Conservation (phyloP, 225 moss, liverwort and hornwort species). For the Climacium dendroides region DNA sequence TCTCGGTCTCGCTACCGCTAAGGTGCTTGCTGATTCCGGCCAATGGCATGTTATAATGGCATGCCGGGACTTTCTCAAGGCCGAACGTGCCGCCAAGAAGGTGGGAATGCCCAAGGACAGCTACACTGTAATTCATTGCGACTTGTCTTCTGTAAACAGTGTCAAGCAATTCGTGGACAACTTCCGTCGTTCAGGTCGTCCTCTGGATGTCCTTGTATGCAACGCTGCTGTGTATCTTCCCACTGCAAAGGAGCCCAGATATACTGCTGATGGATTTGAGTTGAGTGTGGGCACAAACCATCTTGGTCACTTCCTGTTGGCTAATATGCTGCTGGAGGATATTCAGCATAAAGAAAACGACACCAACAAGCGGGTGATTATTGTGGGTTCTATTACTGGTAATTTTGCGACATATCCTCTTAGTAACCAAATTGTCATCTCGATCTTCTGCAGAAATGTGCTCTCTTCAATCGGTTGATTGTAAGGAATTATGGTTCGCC, state of each 20-base stretch:
- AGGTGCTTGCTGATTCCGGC: conserved; percentile 68
- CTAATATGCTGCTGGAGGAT: conserved; percentile 70
- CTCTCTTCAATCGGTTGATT: neutral
- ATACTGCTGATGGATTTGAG: conserved; percentile 87
- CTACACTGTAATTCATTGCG: conserved; percentile 83
- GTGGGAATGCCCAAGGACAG: conserved; percentile 63
- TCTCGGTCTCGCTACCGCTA: conserved; percentile 88
- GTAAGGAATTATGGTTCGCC: neutral
- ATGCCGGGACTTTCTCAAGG: conserved; percentile 94
- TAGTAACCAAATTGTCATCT: neutral
- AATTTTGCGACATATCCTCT: neutral
- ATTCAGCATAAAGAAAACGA: conserved; percentile 66
- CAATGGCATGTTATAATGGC: conserved; percentile 98
- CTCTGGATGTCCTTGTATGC: conserved; percentile 90
- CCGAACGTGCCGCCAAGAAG: conserved; percentile 72
- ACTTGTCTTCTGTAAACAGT: conserved; percentile 85
- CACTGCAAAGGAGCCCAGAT: conserved; percentile 89
- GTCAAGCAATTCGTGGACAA: conserved; percentile 84
- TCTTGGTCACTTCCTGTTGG: conserved; percentile 82
- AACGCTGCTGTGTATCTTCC: conserved; percentile 97
- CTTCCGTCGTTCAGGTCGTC: conserved; percentile 60
- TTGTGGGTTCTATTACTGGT: conserved; percentile 98
- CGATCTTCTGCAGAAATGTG: neutral
- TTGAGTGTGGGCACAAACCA: conserved; percentile 96
- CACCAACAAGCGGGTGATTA: conserved; percentile 49